A percentile compares a stretch with the other conserved stretches of the same genome.
Evolutionary conservation across 2,329 filamentous ascomycete genomes (phyloP).

Genomic region (Xylariaceae sp.): DNA sequence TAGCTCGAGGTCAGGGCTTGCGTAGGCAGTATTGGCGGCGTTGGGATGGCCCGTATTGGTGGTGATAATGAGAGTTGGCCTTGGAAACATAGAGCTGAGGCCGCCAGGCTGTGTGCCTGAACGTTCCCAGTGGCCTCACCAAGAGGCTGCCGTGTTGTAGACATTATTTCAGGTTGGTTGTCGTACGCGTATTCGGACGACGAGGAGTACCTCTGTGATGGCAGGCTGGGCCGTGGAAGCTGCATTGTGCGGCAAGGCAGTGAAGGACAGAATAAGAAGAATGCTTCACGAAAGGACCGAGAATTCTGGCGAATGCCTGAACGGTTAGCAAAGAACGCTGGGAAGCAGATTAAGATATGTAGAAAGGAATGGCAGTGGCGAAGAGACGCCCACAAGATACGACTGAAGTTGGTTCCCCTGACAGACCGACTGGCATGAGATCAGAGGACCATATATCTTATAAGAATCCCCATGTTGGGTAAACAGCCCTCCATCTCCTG

Average conservation of each 20-base stretch:
- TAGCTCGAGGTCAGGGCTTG: slow-evolving; percentile 45
- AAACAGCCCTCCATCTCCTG: slow-evolving; percentile 7
- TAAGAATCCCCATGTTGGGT: slow-evolving; percentile 15
- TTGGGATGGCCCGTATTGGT: slow-evolving; percentile 32
- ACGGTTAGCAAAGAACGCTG: slow-evolving; percentile 25
- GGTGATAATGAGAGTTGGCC: slow-evolving; percentile 34
- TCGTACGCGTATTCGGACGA: slow-evolving; percentile 38
- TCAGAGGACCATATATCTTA: slow-evolving; percentile 26
- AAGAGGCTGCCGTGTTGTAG: slow-evolving; percentile 35
- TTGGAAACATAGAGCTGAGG: slow-evolving; percentile 37
- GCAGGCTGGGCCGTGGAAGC: slow-evolving; percentile 37
- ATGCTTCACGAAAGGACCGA: slow-evolving; percentile 24
- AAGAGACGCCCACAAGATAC: slow-evolving; percentile 24
- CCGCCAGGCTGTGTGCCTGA: slow-evolving; percentile 31
- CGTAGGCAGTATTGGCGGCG: slow-evolving; percentile 40
- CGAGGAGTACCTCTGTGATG: slow-evolving; percentile 43
- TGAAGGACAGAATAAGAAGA: slow-evolving; percentile 19
- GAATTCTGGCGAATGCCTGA: slow-evolving; percentile 26
- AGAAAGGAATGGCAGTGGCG: slow-evolving; percentile 29
- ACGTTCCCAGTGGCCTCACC: slow-evolving; percentile 46
- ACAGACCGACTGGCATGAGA: slow-evolving; percentile 22
- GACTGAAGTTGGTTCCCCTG: slow-evolving; percentile 14
- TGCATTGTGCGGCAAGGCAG: slow-evolving; percentile 28
- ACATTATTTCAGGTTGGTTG: slow-evolving; percentile 32
- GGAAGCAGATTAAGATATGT: slow-evolving; percentile 27